A percentile compares a stretch with the other conserved stretches of the same genome.
These are phyloP conservation scores for Termitomyces sp. DNA, from an alignment of 768 basidiomycete species.

Conservation along the genomic window DNA sequence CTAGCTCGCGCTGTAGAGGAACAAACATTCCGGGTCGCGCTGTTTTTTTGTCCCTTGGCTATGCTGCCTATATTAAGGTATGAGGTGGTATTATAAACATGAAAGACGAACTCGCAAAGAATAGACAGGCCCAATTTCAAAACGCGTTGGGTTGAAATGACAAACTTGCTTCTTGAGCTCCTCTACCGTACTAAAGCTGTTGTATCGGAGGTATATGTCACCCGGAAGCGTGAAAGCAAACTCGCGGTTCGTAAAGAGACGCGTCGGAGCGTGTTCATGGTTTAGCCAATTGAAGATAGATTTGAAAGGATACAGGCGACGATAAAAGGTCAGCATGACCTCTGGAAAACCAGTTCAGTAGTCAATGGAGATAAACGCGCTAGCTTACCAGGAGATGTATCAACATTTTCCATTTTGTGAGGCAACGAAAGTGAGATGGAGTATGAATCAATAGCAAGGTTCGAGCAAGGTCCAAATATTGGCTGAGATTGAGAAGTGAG, in stretches of 20 bases:
- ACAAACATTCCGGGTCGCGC: constrained; percentile 61
- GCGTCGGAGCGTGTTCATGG: constrained; percentile 75
- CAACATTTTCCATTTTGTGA: constrained; percentile 5
- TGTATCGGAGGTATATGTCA: constrained; percentile 92
- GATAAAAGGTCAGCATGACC: constrained; percentile 70
- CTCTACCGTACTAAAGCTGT: constrained; percentile 79
- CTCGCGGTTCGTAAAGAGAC: constrained; percentile 89
- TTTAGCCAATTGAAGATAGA: constrained; percentile 94
- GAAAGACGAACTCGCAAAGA: constrained; percentile 64
- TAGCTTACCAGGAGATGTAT: constrained; percentile 14
- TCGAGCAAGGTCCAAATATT: no score
- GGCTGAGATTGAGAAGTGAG: neutral
- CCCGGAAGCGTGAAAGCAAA: constrained; percentile 90
- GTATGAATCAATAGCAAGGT: no score
- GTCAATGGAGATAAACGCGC: neutral
- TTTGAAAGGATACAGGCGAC: constrained; percentile 90
- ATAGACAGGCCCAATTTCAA: constrained; percentile 96
- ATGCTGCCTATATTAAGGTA: neutral
- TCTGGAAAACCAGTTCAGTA: constrained; percentile 20
- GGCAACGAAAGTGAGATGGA: neutral
- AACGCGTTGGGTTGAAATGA: constrained; percentile 82
- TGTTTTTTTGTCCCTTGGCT: constrained; percentile 91
- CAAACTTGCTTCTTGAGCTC: constrained; percentile 91
- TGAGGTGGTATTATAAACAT: neutral
- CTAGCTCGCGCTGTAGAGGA: constrained; percentile 84